Evolutionary conservation across 345 rosid genomes (phyloP).

Genomic region (Brassica carinata): DNA sequence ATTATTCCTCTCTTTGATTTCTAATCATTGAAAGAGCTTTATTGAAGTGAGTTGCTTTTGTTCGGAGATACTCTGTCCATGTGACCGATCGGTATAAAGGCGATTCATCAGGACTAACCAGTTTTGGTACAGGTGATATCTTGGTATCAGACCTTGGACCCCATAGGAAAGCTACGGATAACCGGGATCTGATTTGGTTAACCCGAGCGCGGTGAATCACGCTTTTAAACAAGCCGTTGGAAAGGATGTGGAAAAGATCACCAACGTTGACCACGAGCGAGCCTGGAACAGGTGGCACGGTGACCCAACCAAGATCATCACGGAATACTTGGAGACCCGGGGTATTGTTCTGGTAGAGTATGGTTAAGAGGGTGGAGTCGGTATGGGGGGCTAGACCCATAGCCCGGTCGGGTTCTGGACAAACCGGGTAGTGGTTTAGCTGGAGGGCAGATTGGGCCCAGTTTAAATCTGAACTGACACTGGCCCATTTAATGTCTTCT

Average conservation of each 20-base stretch:
- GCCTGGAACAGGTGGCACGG: conserved; percentile 54
- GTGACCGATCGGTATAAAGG: conserved; percentile 54
- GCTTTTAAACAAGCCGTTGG: conserved; percentile 58
- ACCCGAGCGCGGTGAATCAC: conserved; percentile 71
- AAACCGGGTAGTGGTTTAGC: conserved; percentile 81
- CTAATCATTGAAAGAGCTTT: conserved; percentile 60
- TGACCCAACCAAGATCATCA: conserved; percentile 63
- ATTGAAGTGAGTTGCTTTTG: conserved; percentile 56
- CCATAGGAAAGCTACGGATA: conserved; percentile 67
- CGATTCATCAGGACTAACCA: conserved; percentile 28
- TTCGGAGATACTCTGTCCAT: conserved; percentile 51
- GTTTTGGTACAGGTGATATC: conserved; percentile 48
- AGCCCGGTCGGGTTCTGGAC: conserved; percentile 68
- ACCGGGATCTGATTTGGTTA: conserved; percentile 52
- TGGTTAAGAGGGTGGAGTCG: conserved; percentile 69
- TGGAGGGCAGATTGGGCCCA: conserved; percentile 53
- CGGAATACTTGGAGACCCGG: conserved; percentile 59
- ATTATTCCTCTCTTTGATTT: conserved; percentile 24
- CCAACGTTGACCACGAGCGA: conserved; percentile 81
- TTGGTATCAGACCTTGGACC: conserved; percentile 49
- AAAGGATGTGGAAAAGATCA: conserved; percentile 70
- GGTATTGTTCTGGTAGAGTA: conserved; percentile 44
- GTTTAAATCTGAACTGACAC: conserved; percentile 18
- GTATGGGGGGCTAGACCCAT: conserved; percentile 92
- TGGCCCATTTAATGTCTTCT: conserved; percentile 45